phyloP scores from a whole-genome alignment of 1,284 basidiomycete species.

The Puccinia hordei region DNA sequence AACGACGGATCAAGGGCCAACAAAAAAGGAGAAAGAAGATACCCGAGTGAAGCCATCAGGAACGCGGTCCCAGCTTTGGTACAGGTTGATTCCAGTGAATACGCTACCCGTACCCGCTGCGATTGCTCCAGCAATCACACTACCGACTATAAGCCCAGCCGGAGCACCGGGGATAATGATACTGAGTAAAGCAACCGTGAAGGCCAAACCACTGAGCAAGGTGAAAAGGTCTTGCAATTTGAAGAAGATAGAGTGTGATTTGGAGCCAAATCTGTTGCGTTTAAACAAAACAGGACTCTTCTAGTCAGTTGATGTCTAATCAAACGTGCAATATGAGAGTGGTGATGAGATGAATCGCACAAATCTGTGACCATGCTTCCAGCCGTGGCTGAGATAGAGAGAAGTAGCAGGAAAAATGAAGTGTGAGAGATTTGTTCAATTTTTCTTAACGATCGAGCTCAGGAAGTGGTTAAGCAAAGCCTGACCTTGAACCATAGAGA shows the following conservation, averaged over 20 bases:
- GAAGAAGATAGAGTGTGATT: slow-evolving; percentile 38
- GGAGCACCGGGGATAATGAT: not conserved
- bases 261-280: slow-evolving; percentile 32
- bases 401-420: too few species aligned
- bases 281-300: not conserved
- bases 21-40: not conserved
- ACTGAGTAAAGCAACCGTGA: slow-evolving; percentile 32
- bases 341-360: not conserved
- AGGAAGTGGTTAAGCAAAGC: not conserved
- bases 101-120: slow-evolving; percentile 26
- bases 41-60: slow-evolving; percentile 49
- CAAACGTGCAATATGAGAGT: not conserved
- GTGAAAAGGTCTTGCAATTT: slow-evolving; percentile 37
- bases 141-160: slow-evolving; percentile 21
- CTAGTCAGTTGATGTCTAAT: not conserved
- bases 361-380: slow-evolving; percentile 47
- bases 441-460: not conserved
- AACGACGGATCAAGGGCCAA: not conserved
- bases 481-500: slow-evolving; percentile 51
- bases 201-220: slow-evolving; percentile 31
- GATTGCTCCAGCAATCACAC: slow-evolving; percentile 29
- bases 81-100: slow-evolving; percentile 43
- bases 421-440: not conserved
- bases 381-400: slow-evolving; percentile 27
- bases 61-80: slow-evolving; percentile 42